These are phyloP conservation scores for Fagus crenata DNA, from an alignment of 306 rosid genomes.

Conservation along the genomic window DNA sequence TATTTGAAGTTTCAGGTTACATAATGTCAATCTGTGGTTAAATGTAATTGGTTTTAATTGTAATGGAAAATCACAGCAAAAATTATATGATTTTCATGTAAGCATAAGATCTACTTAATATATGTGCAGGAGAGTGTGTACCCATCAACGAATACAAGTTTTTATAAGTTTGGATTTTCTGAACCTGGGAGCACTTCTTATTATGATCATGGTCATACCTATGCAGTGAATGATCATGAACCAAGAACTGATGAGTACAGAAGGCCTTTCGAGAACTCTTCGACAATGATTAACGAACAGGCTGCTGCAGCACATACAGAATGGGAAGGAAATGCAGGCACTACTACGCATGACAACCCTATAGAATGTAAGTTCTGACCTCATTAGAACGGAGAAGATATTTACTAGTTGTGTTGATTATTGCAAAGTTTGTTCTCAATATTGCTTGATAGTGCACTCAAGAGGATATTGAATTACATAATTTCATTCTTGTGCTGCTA, in stretches of 20 bases:
- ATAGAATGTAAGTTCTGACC: constrained; percentile 69
- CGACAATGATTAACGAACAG: constrained; percentile 46
- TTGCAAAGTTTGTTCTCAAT: background rate
- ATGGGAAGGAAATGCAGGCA: constrained; percentile 55
- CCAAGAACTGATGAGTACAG: constrained; percentile 55
- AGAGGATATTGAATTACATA: background rate
- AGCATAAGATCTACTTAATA: background rate
- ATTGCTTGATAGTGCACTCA: background rate
- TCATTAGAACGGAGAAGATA: background rate
- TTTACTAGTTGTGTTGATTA: background rate
- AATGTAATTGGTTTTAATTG: background rate
- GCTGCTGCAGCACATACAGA: constrained; percentile 50
- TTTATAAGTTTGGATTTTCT: constrained; percentile 72
- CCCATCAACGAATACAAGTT: constrained; percentile 58
- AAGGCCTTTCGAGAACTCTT: constrained; percentile 57
- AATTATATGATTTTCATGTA: constrained; percentile 5
- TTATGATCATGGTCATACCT: constrained; percentile 55
- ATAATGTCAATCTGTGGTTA: background rate
- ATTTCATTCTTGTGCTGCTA: background rate
- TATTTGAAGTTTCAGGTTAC: background rate
- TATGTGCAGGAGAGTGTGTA: constrained; percentile 67
- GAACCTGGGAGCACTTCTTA: constrained; percentile 66
- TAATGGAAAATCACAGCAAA: constrained; percentile 25
- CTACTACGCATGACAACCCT: constrained; percentile 44
- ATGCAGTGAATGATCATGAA: constrained; percentile 57